Base-by-base conservation (phyloP, 306 rosid genomes). In the Fagus crenata region DNA sequence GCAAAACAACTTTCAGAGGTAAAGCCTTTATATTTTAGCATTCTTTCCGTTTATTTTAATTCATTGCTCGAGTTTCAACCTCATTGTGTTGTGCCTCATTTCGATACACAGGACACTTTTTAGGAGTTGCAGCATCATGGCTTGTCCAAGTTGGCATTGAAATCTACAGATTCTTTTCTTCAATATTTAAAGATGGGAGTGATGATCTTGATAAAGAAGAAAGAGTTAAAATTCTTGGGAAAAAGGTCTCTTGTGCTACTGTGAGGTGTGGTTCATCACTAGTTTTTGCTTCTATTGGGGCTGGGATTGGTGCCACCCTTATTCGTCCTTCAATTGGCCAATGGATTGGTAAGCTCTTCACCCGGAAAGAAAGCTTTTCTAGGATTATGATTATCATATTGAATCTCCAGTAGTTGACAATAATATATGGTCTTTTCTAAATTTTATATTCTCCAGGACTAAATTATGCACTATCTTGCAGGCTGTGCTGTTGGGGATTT, bases 41-140 rank as follows among this genome's bases (percentile, higher is more conserved):
- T 56, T 8, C 65, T 42, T 0, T 7, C 22, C 11, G 15, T 6
- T 75, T 22, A 0, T 56, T 42, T 35, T 53, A 32, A 71, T 35
- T 17, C 60, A 63, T 77, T 71, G 73, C 60, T 79, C 67, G 69
- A 64, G 51, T 53, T 70, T 35, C 67, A 33, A 67, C 49, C 74
- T 77, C 67, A 83, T 74, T 75, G 40, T 76, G 3, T 58, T 65
- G 49, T 72, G 81, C 9, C 58, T 28, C 65, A 72, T 80, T 56
- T 77, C 39, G 49, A 39, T 71, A 35, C 58, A 15, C 80, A 95
- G 97, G 97, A 32, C 85, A 90, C 41, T 76, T 86, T 41, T 86
- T 95, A 69, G 98, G 93, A 71, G 78, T 87, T 78, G 86, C 91
- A 69, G 96, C 98, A 54, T 90, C 97, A 61, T 92, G 97, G 97